Base-by-base conservation (phyloP, 2,329 filamentous ascomycete species). In the Aspergillus piperis region DNA sequence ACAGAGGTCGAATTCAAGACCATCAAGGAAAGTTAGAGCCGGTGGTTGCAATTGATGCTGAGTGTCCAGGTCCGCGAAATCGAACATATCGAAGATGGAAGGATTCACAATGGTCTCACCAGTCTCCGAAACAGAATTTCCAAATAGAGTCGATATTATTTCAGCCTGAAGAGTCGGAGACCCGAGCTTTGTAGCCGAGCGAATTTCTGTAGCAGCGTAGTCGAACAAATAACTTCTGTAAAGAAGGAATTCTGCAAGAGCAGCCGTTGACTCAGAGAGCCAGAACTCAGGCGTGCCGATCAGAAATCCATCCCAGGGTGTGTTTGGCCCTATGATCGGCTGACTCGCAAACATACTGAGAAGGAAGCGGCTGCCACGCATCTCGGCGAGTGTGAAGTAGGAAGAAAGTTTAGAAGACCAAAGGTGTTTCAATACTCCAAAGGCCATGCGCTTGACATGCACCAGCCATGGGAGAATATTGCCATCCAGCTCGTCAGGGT, bases 81-180 rank as follows among this genome's bases (percentile, higher is more conserved):
- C 95, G 69, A 96, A 95, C 21, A 98, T 83, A 65, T 97, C 92
- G 70, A 98, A 96, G 6, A 98, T 84, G 3, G 90, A 92, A 0
- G 89, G 84, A 60, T 92, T 90, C 27, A 82, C 79, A 39, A 90
- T 80, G 5, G 86, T 80, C 57, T 90, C 85, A 51, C 89, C 88
- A 60, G 86, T 86, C 17, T 87, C 80, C 10, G 85, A 82, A 7
- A 91, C 86, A 44, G 89, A 87, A 59, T 68, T 77, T 5, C 95
- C 95, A 47, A 93, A 86, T n/a, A 98, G 80, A 0, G 91, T 80
- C 3, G 83, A 83, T 36, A 87, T 76, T 4, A 90, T 85, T 6
- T 87, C 83, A 58, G 87, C 81, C 72, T 91, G 90, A 55, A 90
- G 80, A 30, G 88, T 87, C 2, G 90, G 88, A 64, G 89, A 86